phyloP scores from a whole-genome alignment of 2,329 filamentous ascomycete genomes.

The Nigrospora sphaerica region DNA sequence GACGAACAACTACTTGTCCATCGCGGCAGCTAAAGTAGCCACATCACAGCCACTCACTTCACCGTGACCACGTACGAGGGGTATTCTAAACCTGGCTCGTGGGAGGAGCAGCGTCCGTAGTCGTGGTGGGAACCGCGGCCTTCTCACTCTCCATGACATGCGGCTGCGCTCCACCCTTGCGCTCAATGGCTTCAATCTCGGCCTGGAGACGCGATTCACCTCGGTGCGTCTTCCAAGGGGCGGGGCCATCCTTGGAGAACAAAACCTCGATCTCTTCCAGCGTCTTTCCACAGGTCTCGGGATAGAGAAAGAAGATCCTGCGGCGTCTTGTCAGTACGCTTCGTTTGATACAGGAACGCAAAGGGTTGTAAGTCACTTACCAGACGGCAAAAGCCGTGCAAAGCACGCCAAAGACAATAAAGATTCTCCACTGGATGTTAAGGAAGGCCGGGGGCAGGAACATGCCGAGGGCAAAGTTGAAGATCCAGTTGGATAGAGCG shows the following conservation, averaged over 20 bases:
- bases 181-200: slow-evolving; percentile 19
- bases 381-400: slow-evolving; percentile 24
- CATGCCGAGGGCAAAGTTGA: slow-evolving; percentile 54
- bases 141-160: background rate
- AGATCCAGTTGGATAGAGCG: slow-evolving; percentile 45
- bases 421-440: slow-evolving; percentile 48
- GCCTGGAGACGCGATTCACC: slow-evolving; percentile 18
- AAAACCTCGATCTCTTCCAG: slow-evolving; percentile 30
- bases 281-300: slow-evolving; percentile 29
- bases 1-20: no score
- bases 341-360: background rate
- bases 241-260: slow-evolving; percentile 23
- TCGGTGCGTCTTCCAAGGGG: slow-evolving; percentile 31
- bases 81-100: no score
- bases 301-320: slow-evolving; percentile 24
- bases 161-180: slow-evolving; percentile 8
- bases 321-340: background rate
- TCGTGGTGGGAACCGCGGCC: background rate
- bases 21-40: no score
- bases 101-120: background rate
- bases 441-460: slow-evolving; percentile 51
- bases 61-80: no score
- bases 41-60: no score
- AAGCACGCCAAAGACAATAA: slow-evolving; percentile 31
- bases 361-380: slow-evolving; percentile 2